Evolutionary conservation across 257 asterid genomes (phyloP).

Genomic region (Salvia splendens): DNA sequence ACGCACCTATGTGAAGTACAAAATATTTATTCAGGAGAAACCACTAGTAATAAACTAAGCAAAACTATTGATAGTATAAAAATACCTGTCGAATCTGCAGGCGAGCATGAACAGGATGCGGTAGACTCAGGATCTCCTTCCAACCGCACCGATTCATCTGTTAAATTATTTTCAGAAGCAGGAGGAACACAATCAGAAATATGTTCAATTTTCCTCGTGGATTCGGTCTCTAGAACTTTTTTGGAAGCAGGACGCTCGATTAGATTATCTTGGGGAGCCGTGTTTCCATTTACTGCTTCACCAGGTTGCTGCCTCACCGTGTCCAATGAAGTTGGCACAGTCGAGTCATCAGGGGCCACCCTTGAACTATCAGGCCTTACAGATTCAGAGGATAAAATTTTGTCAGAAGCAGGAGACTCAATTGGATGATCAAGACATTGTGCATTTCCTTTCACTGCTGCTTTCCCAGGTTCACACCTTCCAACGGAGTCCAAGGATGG

Average conservation of each 20-base stretch:
- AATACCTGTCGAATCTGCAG: slow-evolving; percentile 42
- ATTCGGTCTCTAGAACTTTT: slow-evolving; percentile 22
- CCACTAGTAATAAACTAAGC: background rate
- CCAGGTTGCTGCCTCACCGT: slow-evolving; percentile 27
- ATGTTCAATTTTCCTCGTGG: slow-evolving; percentile 33
- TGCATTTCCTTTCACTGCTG: slow-evolving; percentile 22
- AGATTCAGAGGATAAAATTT: slow-evolving; percentile 29
- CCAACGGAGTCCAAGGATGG: slow-evolving; percentile 19
- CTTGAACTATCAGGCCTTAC: slow-evolving; percentile 21
- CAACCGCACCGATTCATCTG: slow-evolving; percentile 19
- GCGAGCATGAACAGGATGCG: slow-evolving; percentile 27
- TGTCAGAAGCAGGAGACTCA: slow-evolving; percentile 31
- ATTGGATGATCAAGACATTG: slow-evolving; percentile 21
- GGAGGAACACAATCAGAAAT: slow-evolving; percentile 24
- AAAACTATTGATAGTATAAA: background rate
- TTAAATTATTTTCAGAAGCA: slow-evolving; percentile 19
- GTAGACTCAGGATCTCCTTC: slow-evolving; percentile 24
- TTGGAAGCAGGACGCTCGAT: slow-evolving; percentile 29
- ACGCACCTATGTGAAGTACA: slow-evolving; percentile 29
- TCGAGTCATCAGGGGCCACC: background rate
- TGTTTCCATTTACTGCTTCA: slow-evolving; percentile 28
- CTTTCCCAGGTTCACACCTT: slow-evolving; percentile 29
- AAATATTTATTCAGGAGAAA: background rate
- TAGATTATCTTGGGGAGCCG: slow-evolving; percentile 19
- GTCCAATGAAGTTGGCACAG: slow-evolving; percentile 23